Evolutionary conservation across 2,329 filamentous ascomycete species (phyloP), one percentile per base, ranked within the genome.

Genomic region (Colletotrichum eremochloae): DNA sequence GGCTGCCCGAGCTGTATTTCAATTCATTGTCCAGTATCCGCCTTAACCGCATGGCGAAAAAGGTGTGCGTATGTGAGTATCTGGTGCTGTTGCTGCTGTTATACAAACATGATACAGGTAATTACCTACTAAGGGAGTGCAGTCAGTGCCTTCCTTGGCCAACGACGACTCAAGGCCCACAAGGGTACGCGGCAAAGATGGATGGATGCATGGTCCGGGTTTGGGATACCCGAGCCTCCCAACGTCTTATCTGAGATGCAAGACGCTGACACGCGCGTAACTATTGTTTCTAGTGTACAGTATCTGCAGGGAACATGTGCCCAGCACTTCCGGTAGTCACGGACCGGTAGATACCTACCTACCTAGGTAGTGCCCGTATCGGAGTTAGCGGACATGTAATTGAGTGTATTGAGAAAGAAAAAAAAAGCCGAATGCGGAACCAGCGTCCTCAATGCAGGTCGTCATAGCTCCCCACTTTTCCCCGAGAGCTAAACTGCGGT

Each of bases 381-480:
- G 70, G 70, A 70, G 60, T 60, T 72, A 72, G 38, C 66, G 55
- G 53, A 70, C n/a, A 57, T 62, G 60, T 65, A 72, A 50, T 67
- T 60, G 31, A 20, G 5, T 44, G 14, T 42, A 18, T 42, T 15
- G 14, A 18, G 1, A 2, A 20, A 44, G 5, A 44, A 20, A 44
- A 44, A 14, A 64, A 64, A 61, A 15, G 69, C 70, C 70, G 70
- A 69, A 69, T 72, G 71, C 67, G 56, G 71, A 48, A 66, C 67
- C 62, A 61, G 62, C 50, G 61, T 52, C 61, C 40, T 42, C 40
- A 38, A 73, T 75, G 71, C 55, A 74, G 74, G 74, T 65, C 74
- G 68, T 74, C 72, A 74, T 75, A 75, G 68, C 63, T 71, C 58
- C 36, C 71, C 72, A 58, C 63, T 63, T 67, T 71, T 67, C n/a